Base-by-base conservation (phyloP, 139 green algal species). In the Chlorella vulgaris region DNA sequence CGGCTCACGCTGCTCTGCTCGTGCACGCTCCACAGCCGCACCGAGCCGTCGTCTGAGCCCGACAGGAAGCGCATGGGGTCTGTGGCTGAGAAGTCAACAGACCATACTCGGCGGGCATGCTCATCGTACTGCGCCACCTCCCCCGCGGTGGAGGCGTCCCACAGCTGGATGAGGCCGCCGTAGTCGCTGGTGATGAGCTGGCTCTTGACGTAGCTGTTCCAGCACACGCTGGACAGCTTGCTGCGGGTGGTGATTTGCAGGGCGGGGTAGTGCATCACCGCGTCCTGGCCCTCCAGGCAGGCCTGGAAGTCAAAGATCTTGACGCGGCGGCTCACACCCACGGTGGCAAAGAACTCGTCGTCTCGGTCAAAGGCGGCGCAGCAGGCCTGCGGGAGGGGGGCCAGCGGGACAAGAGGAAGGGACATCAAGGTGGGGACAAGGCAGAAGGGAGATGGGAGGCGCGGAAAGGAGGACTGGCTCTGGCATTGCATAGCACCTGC, bases 341-440 rank as follows among this genome's bases (percentile, higher is more conserved):
- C 95, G 4, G 94, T 95, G 0, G 96, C 96, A 69, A 99, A 96
- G 74, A 93, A 94, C 81, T 96, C 89, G 60, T 97, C 93, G 40
- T 97, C 92, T 10, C 91, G 79, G 87, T 98, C 94, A 82, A 97
- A 98, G 4, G 89, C 92, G 18, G 76, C 79, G 67, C 79, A 83
- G 63, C 84, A 88, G 39, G 69, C 79, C 79, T 82, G 77, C 33
- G 15, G 74, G 38, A 22, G 21, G 38, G 39, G 19, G 68, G 28
- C 7, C 2, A n/a, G 33, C 2, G 68, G 26, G 18, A 39, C 0
- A 53, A 13, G 21, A 33, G 7, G 4, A 15, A 50, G 13, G n/a
- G 69, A 21, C 19, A 0, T 26, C 38, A 18, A 15, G 28, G 42
- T 31, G 42, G 26, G 40, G 39, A 38, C 7, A 55, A 55, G 8